Base-by-base conservation (phyloP, 352 stramenopile genomes). In the Phytophthora chlamydospora region DNA sequence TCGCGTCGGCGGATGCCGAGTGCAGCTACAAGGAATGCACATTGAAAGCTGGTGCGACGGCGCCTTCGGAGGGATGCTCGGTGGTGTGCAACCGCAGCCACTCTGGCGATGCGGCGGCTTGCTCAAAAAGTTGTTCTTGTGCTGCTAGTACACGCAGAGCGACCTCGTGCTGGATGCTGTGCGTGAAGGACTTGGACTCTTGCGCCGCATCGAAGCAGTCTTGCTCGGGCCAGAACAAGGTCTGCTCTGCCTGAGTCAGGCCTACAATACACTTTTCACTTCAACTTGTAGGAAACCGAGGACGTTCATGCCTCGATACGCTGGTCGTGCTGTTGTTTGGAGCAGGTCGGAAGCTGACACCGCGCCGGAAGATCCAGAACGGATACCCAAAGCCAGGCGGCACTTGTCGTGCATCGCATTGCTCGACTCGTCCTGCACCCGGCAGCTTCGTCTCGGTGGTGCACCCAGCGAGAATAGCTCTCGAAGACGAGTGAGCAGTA, bases 141-240 rank as follows among this genome's bases (percentile, higher is more conserved):
- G 19, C 43, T 1, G 32, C 17, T 2, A 66, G 65, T 32, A 35
- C 52, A 6, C 41, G 68, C 51, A 44, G 50, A 8, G 68, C 48
- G n/a, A 63, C 63, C 0, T 64, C 41, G n/a, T 80, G 74, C 65
- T 83, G 74, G 74, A 80, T 80, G 74, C 38, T 83, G 13, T 83
- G 74, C 21, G 74, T 83, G 21, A 58, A 70, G 38, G 53, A 75
- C 32, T 36, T 83, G n/a, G 50, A 76, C 45, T 51, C 55, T 11
- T 81, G 75, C 42, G 41, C 51, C 13, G 43, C 40, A 9, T 45
- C 27, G 9, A 42, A 66, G n/a, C 75, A 81, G 47, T 61, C 54
- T 14, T 84, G 71, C 59, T 73, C 67, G 9, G 72, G 70, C 0
- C 58, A 80, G 31, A 48, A 34, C 0, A 59, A 58, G 27, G 61